Evolutionary conservation across 352 stramenopile genomes (phyloP).

Genomic region (Phytophthora citrophthora): DNA sequence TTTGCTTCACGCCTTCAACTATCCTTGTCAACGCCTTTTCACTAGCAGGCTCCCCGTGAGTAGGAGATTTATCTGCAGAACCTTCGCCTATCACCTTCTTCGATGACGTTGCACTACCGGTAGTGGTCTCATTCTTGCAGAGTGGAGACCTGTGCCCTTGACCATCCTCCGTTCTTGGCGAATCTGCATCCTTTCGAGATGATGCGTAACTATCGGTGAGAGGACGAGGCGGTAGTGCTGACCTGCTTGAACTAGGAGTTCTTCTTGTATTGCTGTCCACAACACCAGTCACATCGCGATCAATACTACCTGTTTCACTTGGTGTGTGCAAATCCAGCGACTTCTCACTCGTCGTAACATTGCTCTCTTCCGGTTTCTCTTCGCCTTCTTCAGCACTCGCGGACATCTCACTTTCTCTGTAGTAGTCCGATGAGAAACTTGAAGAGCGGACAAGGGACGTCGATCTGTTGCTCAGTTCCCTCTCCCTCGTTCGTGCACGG

Average conservation of each 20-base stretch:
- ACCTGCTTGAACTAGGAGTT: constrained; percentile 17
- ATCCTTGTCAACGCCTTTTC: background rate
- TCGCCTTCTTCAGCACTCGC: constrained; percentile 48
- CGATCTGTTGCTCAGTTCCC: constrained; percentile 26
- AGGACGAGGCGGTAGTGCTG: constrained; percentile 43
- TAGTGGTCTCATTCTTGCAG: constrained; percentile 11
- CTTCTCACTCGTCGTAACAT: constrained; percentile 29
- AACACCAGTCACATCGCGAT: constrained; percentile 20
- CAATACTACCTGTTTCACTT: constrained; percentile 34
- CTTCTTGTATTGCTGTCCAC: constrained; percentile 34
- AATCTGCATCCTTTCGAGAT: constrained; percentile 29
- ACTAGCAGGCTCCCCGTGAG: background rate
- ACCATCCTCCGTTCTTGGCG: constrained; percentile 7
- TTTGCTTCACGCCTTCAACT: constrained; percentile 2
- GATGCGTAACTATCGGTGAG: constrained; percentile 32
- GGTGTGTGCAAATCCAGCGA: constrained; percentile 30
- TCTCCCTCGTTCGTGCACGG: constrained; percentile 16
- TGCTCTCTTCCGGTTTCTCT: constrained; percentile 40
- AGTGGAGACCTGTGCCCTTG: constrained; percentile 9
- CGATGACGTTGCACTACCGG: background rate
- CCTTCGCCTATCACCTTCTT: constrained; percentile 3
- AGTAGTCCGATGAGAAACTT: constrained; percentile 38
- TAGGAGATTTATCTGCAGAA: background rate
- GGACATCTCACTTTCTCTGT: constrained; percentile 34
- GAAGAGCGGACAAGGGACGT: constrained; percentile 34